phyloP scores from a whole-genome alignment of 78 protist genomes.

The Blattamonas nauphoetae region DNA sequence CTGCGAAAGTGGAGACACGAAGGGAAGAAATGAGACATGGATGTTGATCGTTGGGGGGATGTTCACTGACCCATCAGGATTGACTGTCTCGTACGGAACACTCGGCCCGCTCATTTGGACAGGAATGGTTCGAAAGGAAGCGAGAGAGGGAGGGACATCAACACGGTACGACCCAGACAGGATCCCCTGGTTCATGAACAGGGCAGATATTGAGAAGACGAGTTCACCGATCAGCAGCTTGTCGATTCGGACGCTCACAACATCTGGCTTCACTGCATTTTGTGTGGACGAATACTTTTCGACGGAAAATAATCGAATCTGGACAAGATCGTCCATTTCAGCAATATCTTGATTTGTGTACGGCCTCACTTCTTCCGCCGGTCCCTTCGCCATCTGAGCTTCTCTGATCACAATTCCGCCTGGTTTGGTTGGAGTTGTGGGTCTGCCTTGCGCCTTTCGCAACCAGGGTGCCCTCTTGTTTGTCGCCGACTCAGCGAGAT shows the following conservation, averaged over 20 bases:
- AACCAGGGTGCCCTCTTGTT: too few relatives aligned
- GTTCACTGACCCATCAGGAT: not conserved
- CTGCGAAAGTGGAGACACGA: not conserved
- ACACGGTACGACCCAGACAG: not conserved
- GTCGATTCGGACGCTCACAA: not conserved
- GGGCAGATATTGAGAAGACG: not conserved
- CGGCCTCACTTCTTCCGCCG: not conserved
- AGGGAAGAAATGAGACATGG: not conserved
- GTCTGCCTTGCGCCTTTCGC: too few relatives aligned
- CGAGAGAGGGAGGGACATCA: not conserved
- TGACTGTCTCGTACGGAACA: not conserved
- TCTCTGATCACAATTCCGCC: too few relatives aligned
- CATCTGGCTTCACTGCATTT: not conserved
- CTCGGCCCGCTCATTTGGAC: not conserved
- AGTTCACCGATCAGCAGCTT: not conserved
- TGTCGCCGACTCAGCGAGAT: too few relatives aligned
- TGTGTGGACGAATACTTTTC: not conserved
- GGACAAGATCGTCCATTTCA: not conserved
- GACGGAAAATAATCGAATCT: not conserved
- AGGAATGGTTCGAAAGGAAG: not conserved
- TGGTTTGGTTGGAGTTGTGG: too few relatives aligned
- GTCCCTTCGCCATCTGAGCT: not conserved
- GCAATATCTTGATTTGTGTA: not conserved
- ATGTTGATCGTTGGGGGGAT: not conserved
- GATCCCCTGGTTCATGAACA: not conserved